A percentile compares a stretch with the other conserved stretches of the same genome.
Conservation (phyloP, 257 asterid genomes). For the Solanum paucissectum region DNA sequence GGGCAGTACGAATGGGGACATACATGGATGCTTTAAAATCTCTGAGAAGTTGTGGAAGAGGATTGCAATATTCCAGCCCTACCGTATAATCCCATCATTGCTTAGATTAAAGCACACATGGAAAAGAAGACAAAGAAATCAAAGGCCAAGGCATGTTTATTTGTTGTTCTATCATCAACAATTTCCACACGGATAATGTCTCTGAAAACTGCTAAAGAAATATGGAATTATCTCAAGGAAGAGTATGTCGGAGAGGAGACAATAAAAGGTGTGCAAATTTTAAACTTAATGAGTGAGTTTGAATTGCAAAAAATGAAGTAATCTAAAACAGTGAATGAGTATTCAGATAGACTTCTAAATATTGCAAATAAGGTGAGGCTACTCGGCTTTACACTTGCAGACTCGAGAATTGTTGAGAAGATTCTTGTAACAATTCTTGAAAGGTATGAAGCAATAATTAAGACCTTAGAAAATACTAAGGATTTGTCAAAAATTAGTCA, state of each 20-base stretch:
- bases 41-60: background rate
- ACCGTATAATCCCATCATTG: too few relatives aligned
- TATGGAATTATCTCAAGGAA: background rate
- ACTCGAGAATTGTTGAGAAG: background rate
- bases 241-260: background rate
- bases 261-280: background rate
- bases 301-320: background rate
- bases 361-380: background rate
- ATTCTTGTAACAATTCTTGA: background rate
- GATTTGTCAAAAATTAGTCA: background rate
- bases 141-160: background rate
- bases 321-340: background rate
- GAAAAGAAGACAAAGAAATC: background rate
- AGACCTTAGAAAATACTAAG: background rate
- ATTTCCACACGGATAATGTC: background rate
- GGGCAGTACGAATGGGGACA: background rate
- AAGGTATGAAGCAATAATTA: background rate
- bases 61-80: too few relatives aligned
- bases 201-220: too few relatives aligned
- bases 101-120: background rate
- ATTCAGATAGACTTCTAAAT: background rate
- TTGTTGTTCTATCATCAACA: background rate
- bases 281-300: background rate
- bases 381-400: background rate
- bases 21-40: background rate